Conservation (phyloP, 257 asterid genomes). For the Lantana camara region DNA sequence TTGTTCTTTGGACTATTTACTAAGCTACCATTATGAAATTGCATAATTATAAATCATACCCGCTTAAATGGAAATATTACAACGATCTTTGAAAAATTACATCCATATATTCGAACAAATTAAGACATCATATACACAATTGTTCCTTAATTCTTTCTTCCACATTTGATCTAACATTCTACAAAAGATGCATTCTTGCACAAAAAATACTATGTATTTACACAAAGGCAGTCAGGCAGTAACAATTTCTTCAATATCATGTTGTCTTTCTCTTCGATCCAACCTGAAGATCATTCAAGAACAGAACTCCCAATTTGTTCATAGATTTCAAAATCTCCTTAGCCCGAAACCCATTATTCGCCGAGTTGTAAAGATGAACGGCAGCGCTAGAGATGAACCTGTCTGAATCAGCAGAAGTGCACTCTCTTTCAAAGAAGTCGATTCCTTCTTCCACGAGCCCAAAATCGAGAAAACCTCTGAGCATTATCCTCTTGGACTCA, state of each 20-base stretch:
- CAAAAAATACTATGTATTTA: not conserved
- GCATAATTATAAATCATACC: too few relatives aligned
- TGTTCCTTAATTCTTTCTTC: too few relatives aligned
- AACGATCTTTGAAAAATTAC: not conserved
- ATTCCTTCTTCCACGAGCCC: slow-evolving; percentile 72
- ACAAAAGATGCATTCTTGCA: not conserved
- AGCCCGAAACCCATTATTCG: slow-evolving; percentile 44
- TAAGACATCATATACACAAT: not conserved
- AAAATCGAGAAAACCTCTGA: slow-evolving; percentile 68
- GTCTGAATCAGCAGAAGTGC: slow-evolving; percentile 45
- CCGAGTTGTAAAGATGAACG: slow-evolving; percentile 64
- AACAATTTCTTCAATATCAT: not conserved
- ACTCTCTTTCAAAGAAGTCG: slow-evolving; percentile 60
- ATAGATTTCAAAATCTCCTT: slow-evolving; percentile 48
- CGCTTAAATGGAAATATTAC: too few relatives aligned
- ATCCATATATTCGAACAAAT: not conserved
- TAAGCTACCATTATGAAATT: too few relatives aligned
- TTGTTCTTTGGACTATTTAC: too few relatives aligned
- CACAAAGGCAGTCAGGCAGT: not conserved
- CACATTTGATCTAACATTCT: not conserved
- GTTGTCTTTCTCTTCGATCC: slow-evolving; percentile 49
- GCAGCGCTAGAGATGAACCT: slow-evolving; percentile 77
- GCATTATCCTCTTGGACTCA: slow-evolving; percentile 57
- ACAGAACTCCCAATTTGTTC: slow-evolving; percentile 41
- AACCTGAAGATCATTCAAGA: slow-evolving; percentile 58